Evolutionary conservation across 2,329 filamentous ascomycete species (phyloP).

Genomic region (Phialocephala sp.): DNA sequence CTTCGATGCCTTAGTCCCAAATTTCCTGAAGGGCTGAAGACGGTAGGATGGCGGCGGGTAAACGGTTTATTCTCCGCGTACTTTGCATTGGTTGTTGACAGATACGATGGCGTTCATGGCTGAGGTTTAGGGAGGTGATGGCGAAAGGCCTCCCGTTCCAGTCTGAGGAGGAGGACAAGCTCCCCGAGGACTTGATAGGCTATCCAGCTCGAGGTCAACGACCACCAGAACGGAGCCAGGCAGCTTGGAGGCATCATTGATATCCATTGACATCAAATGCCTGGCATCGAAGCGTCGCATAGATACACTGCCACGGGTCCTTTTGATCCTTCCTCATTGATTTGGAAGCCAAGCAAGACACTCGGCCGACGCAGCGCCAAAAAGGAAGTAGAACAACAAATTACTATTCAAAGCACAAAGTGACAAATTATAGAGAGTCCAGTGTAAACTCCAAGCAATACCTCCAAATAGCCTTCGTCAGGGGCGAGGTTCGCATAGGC

Average conservation of each 20-base stretch:
- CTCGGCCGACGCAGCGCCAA: constrained; percentile 4
- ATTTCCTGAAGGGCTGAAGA: constrained; percentile 12
- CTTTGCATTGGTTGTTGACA: constrained; percentile 12
- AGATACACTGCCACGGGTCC: constrained; percentile 11
- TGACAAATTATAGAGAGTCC: constrained; percentile 1
- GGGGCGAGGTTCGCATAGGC: background rate
- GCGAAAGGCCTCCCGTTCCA: constrained; percentile 19
- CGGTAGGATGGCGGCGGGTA: constrained; percentile 16
- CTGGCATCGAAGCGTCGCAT: constrained; percentile 8
- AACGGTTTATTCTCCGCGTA: constrained; percentile 25
- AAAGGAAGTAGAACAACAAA: background rate
- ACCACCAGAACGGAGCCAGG: constrained; percentile 12
- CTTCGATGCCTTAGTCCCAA: constrained; percentile 8
- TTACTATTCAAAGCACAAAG: background rate
- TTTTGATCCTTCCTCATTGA: constrained; percentile 5
- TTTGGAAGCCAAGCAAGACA: constrained; percentile 9
- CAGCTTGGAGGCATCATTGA: constrained; percentile 1
- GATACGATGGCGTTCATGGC: constrained; percentile 16
- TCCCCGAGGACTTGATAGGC: constrained; percentile 21
- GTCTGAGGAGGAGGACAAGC: constrained; percentile 6
- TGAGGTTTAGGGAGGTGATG: constrained; percentile 12
- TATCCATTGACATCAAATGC: constrained; percentile 15
- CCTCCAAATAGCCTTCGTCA: constrained; percentile 7
- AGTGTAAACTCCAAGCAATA: background rate
- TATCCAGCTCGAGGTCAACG: background rate